These are phyloP conservation scores for Didymosphaeria variabile DNA, from an alignment of 2,329 filamentous ascomycete genomes.

Conservation along the genomic window DNA sequence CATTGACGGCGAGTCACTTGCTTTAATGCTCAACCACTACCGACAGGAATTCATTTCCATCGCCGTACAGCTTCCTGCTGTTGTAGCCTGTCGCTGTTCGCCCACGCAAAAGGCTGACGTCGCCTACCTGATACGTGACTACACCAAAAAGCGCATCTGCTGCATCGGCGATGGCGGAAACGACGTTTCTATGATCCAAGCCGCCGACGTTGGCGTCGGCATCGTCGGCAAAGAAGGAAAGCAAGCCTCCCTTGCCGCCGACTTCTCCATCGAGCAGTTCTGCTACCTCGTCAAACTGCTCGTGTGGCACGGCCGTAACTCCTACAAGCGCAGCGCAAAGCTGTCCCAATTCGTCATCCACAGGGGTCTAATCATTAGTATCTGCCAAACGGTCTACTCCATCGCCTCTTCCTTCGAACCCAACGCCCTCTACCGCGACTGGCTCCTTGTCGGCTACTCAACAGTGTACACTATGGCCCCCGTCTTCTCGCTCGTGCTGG, in stretches of 20 bases:
- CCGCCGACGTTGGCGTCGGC: slow-evolving; percentile 95
- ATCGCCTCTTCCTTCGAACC: slow-evolving; percentile 93
- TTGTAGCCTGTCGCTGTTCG: slow-evolving; percentile 95
- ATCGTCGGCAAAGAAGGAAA: slow-evolving; percentile 98
- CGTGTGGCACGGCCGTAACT: slow-evolving; percentile 99
- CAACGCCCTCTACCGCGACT: slow-evolving; percentile 91
- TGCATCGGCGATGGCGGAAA: slow-evolving; percentile 99
- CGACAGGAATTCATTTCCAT: slow-evolving; percentile 85
- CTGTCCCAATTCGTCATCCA: slow-evolving; percentile 98
- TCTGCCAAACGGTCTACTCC: slow-evolving; percentile 97
- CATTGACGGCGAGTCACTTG: slow-evolving; percentile 91
- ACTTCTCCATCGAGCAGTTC: slow-evolving; percentile 97
- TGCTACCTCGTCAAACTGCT: slow-evolving; percentile 93
- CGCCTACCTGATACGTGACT: slow-evolving; percentile 85
- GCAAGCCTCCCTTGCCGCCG: slow-evolving; percentile 92
- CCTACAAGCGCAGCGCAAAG: slow-evolving; percentile 95
- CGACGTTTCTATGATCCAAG: slow-evolving; percentile 99
- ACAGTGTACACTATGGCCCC: slow-evolving; percentile 95
- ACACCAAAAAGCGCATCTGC: slow-evolving; percentile 94
- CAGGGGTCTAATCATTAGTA: slow-evolving; percentile 90
- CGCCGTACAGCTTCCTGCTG: slow-evolving; percentile 86
- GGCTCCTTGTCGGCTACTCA: slow-evolving; percentile 95
- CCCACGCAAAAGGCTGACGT: slow-evolving; percentile 97
- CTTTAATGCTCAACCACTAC: slow-evolving; percentile 83
- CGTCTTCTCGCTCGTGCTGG: slow-evolving; percentile 91